These are phyloP conservation scores for Lunularia cruciata DNA, from an alignment of 225 moss, liverwort and hornwort genomes.

Conservation along the genomic window DNA sequence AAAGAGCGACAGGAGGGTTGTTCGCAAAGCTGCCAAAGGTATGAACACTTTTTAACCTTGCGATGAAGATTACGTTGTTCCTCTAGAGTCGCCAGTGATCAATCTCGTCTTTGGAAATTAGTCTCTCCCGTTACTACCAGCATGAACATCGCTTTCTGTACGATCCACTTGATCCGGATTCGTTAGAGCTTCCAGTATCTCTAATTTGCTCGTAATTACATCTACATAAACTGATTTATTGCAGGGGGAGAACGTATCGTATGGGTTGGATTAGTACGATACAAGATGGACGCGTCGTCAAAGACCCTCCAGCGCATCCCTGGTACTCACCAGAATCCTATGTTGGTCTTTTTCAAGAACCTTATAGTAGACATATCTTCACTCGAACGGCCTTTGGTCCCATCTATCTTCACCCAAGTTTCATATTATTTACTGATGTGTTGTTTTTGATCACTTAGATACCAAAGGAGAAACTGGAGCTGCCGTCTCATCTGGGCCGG, in stretches of 20 bases:
- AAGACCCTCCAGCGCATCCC: conserved; percentile 52
- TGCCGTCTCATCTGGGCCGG: conserved; percentile 35
- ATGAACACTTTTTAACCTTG: no score
- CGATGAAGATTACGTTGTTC: no score
- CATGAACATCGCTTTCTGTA: no score
- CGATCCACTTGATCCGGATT: no score
- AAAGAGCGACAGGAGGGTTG: conserved; percentile 49
- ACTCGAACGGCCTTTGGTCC: no score
- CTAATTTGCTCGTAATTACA: no score
- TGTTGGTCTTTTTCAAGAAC: neutral
- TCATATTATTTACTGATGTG: neutral
- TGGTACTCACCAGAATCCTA: conserved; percentile 22
- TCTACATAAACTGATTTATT: neutral
- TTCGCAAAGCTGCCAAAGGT: conserved; percentile 44
- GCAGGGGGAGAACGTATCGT: conserved; percentile 50
- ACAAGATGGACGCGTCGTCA: conserved; percentile 53
- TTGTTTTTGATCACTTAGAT: conserved; percentile 19
- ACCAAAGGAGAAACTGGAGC: conserved; percentile 23
- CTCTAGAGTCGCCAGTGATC: no score
- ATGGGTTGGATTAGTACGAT: conserved; percentile 54
- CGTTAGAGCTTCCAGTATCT: no score
- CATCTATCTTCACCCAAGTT: no score
- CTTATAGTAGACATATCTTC: no score
- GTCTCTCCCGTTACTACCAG: no score
- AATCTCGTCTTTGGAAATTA: no score